A percentile compares a stretch with the other conserved stretches of the same genome.
These are phyloP conservation scores for Leccinum solheimii DNA, from an alignment of 1,284 basidiomycete species.

Conservation along the genomic window DNA sequence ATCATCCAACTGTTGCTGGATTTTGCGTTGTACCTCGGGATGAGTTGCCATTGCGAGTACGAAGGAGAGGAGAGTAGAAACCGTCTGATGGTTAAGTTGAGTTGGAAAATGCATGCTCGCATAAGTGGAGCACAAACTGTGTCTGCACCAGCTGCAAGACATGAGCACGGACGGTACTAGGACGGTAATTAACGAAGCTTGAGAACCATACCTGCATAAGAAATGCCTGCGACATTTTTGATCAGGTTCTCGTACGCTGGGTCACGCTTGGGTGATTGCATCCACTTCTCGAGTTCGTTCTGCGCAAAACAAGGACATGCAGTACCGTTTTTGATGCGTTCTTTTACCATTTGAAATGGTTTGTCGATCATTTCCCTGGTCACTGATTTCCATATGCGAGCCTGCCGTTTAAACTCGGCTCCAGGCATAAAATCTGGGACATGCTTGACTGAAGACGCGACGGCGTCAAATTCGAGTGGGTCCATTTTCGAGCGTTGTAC, in stretches of 20 bases:
- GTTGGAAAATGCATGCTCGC: not conserved
- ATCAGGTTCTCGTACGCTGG: slow-evolving; percentile 37
- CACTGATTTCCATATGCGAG: slow-evolving; percentile 39
- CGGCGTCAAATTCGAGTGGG: not conserved
- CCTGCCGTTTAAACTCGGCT: slow-evolving; percentile 41
- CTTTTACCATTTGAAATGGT: slow-evolving; percentile 42
- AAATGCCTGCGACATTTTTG: slow-evolving; percentile 45
- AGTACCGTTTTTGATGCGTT: slow-evolving; percentile 36
- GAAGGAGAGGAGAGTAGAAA: slow-evolving; percentile 32
- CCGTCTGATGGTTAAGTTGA: slow-evolving; percentile 17
- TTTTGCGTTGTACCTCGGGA: slow-evolving; percentile 39
- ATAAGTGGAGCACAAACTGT: slow-evolving; percentile 19
- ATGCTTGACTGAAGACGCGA: slow-evolving; percentile 37
- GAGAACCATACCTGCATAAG: slow-evolving; percentile 39
- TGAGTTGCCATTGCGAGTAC: slow-evolving; percentile 40
- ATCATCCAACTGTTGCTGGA: slow-evolving; percentile 40
- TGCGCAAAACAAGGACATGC: slow-evolving; percentile 38
- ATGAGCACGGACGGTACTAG: not conserved
- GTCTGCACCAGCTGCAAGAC: slow-evolving; percentile 25
- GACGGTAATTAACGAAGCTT: not conserved
- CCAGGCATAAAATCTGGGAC: slow-evolving; percentile 42
- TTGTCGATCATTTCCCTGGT: slow-evolving; percentile 41
- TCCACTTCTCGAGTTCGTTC: slow-evolving; percentile 38
- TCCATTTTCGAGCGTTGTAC: slow-evolving; percentile 8
- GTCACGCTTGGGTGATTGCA: slow-evolving; percentile 26